Evolutionary conservation across 23 red algal genomes (phyloP), one percentile per base, ranked within the genome.

Genomic region (Gracilaria caudata): DNA sequence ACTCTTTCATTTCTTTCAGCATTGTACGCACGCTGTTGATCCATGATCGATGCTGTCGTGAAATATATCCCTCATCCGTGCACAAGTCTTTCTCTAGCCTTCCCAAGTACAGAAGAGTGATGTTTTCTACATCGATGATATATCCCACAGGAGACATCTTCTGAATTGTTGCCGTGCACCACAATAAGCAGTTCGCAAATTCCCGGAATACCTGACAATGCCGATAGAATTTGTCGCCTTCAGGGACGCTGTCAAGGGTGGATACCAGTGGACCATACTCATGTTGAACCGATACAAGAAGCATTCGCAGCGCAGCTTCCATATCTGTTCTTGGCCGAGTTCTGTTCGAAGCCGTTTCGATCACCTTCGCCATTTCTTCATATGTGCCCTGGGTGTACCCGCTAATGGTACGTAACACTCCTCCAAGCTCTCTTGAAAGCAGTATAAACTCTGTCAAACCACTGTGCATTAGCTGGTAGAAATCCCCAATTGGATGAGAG

Each of bases 401-500:
- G 54, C 66, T 78, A 49, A 86, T 34, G 10, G 68, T 23, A 17
- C 30, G 73, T 34, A 93, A 35, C 26, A 79, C 73, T 8, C 82
- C 90, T 41, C 90, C 90, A 23, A 93, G 80, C 23, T 86, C 81
- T 39, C 36, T 74, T 28, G 80, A 86, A 32, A 80, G 54, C 21
- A 85, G 19, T 11, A 79, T 46, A 68, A 86, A 93, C 53, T 86
- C 80, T 7, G 81, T 85, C 37, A 93, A 78, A 23, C 73, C 81
- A 16, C 90, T 85, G 64, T 93, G 81, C 70, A 93, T 86, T 23
- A 93, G 49, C 44, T 65, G 79, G 56, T 86, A 93, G 49, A 86
- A 93, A 74, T 93, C 90, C 21, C 81, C 90, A 78, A 93, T 86
- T 9, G 90, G 90, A 60, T 93, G 90, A 19, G 90, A 84, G 33